A percentile compares a stretch with the other conserved stretches of the same genome.
Evolutionary conservation across 139 green algal species (phyloP).

Genomic region (Choricystis sp.): DNA sequence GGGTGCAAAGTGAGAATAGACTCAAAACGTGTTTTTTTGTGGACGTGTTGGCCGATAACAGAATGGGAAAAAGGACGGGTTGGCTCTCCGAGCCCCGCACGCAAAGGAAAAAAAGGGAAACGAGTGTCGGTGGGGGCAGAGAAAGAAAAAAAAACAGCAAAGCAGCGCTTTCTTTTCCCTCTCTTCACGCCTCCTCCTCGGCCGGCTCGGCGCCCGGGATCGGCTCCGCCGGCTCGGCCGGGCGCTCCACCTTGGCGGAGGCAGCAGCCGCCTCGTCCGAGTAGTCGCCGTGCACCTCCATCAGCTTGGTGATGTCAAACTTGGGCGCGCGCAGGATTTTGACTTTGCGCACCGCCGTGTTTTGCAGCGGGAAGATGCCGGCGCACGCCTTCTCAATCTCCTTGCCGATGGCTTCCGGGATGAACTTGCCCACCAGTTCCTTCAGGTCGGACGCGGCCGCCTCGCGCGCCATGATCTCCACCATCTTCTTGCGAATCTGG

Average conservation of each 20-base stretch:
- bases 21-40: too few relatives aligned
- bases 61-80: too few relatives aligned
- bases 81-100: too few relatives aligned
- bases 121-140: too few relatives aligned
- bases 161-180: too few relatives aligned
- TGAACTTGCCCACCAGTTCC: constrained; percentile 97
- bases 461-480: constrained; percentile 94
- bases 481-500: constrained; percentile 95
- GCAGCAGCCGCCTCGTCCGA: constrained; percentile 31
- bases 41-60: too few relatives aligned
- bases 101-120: too few relatives aligned
- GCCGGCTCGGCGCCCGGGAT: constrained; percentile 13
- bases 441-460: constrained; percentile 85
- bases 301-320: constrained; percentile 96
- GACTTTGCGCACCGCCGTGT: constrained; percentile 93
- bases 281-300: constrained; percentile 96
- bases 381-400: constrained; percentile 93
- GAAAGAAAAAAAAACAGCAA: too few relatives aligned
- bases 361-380: constrained; percentile 85
- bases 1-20: too few relatives aligned
- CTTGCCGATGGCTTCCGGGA: constrained; percentile 97
- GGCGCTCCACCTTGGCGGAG: constrained; percentile 18
- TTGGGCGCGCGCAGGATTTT: constrained; percentile 97
- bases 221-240: constrained; percentile 16
- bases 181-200: constrained; percentile 5